A percentile compares a stretch with the other conserved stretches of the same genome.
Evolutionary conservation across 306 rosid genomes (phyloP).

Genomic region (Prunus kanzakura): DNA sequence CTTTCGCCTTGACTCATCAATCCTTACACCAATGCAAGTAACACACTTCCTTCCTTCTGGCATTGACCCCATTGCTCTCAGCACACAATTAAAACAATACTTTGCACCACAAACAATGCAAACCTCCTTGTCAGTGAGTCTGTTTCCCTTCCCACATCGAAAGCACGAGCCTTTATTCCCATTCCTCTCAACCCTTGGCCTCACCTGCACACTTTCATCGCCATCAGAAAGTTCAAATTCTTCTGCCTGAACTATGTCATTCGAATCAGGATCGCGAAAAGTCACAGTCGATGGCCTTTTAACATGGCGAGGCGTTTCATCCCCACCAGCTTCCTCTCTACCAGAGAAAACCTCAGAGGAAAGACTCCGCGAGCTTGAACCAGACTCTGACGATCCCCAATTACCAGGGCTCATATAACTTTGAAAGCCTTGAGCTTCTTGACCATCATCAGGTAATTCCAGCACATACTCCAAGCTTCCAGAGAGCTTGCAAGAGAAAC

Average conservation of each 20-base stretch:
- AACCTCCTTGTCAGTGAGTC: slow-evolving; percentile 55
- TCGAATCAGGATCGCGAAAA: slow-evolving; percentile 43
- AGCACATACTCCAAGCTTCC: slow-evolving; percentile 10
- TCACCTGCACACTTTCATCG: slow-evolving; percentile 27
- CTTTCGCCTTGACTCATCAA: slow-evolving; percentile 53
- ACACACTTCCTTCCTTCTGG: slow-evolving; percentile 85
- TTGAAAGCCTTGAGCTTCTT: slow-evolving; percentile 21
- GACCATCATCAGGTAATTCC: slow-evolving; percentile 17
- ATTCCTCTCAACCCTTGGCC: slow-evolving; percentile 44
- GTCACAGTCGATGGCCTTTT: slow-evolving; percentile 56
- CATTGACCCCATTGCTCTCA: slow-evolving; percentile 84
- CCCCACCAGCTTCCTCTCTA: slow-evolving; percentile 30
- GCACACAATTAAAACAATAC: slow-evolving; percentile 59
- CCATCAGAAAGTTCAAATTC: slow-evolving; percentile 27
- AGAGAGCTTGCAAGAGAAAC: not conserved
- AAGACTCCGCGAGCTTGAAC: slow-evolving; percentile 25
- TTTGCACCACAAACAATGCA: slow-evolving; percentile 77
- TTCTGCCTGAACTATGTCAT: slow-evolving; percentile 24
- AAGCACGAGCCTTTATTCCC: slow-evolving; percentile 67
- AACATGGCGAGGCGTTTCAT: slow-evolving; percentile 33
- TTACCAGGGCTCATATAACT: slow-evolving; percentile 29
- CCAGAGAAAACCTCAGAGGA: slow-evolving; percentile 46
- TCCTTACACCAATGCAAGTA: slow-evolving; percentile 47
- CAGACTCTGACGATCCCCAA: slow-evolving; percentile 44
- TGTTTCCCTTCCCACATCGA: slow-evolving; percentile 58